Percentiles rank a stretch among this genome's conserved stretches.
Evolutionary conservation across 805 yeast species (phyloP).

Genomic region (Yamadazyma tumulicola): DNA sequence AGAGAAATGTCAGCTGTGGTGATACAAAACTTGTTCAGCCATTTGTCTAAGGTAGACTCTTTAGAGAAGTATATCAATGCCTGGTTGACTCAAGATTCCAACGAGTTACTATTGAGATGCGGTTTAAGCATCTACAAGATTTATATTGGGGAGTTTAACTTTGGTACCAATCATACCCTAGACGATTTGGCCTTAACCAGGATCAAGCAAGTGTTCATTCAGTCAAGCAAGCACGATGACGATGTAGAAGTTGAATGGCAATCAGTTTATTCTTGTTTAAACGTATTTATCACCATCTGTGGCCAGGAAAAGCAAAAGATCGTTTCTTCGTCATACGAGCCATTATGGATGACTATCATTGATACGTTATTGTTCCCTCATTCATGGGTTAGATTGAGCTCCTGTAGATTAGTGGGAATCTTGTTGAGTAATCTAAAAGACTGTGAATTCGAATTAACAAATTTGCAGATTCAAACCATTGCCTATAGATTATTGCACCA

Average conservation of each 20-base stretch:
- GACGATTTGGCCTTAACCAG: conserved; percentile 34
- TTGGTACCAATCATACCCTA: conserved; percentile 33
- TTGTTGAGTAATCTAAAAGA: conserved; percentile 43
- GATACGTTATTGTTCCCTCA: conserved; percentile 76
- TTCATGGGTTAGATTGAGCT: conserved; percentile 78
- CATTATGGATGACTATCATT: conserved; percentile 50
- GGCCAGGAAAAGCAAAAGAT: conserved; percentile 32
- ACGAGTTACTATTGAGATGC: conserved; percentile 57
- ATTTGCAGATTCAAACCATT: conserved; percentile 58
- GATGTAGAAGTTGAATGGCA: conserved; percentile 66
- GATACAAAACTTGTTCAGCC: conserved; percentile 51
- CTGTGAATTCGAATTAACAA: conserved; percentile 31
- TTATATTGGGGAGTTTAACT: conserved; percentile 49
- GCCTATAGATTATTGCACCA: conserved; percentile 71
- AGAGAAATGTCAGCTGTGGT: conserved; percentile 77
- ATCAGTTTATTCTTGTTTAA: conserved; percentile 62
- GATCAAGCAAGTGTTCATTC: conserved; percentile 22
- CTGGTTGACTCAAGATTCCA: conserved; percentile 61
- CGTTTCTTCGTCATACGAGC: conserved; percentile 26
- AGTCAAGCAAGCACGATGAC: conserved; percentile 32
- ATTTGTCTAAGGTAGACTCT: conserved; percentile 34
- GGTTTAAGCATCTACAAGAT: conserved; percentile 71
- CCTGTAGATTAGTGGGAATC: conserved; percentile 57
- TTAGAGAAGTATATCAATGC: conserved; percentile 44
- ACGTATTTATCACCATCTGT: conserved; percentile 43